Percentiles rank a stretch among this genome's conserved stretches.
These are phyloP conservation scores for Vanrija sp. DNA, from an alignment of 1,284 basidiomycete genomes.

Conservation along the genomic window DNA sequence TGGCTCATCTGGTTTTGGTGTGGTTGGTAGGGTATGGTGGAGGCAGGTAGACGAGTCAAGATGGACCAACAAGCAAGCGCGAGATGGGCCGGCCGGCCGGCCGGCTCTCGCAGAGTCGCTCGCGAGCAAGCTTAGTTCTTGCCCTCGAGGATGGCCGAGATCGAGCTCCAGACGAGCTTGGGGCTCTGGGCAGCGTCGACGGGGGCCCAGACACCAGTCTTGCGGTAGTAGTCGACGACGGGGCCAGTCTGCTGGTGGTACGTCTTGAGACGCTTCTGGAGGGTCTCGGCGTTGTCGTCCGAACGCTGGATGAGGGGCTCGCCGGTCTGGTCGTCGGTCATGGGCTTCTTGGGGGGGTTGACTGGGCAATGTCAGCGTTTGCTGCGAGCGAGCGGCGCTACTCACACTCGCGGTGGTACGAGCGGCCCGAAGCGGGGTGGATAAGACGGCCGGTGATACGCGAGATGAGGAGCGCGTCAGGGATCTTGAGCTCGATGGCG, in stretches of 20 bases:
- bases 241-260: conserved; percentile 91
- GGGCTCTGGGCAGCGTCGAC: conserved; percentile 93
- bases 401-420: conserved; percentile 94
- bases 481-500: conserved; percentile 87
- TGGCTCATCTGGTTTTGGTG: too few relatives aligned
- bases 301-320: conserved; percentile 91
- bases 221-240: conserved; percentile 95
- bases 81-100: too few relatives aligned
- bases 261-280: conserved; percentile 78
- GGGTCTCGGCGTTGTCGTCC: conserved; percentile 88
- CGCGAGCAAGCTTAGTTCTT: conserved; percentile 3
- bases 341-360: conserved; percentile 86
- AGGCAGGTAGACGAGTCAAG: too few relatives aligned
- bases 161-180: conserved; percentile 81
- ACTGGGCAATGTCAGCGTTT: conserved; percentile 50
- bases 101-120: too few relatives aligned
- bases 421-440: conserved; percentile 81
- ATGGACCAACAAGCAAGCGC: too few relatives aligned
- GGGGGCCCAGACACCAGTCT: conserved; percentile 78
- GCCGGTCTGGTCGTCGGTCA: conserved; percentile 90
- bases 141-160: conserved; percentile 48
- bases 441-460: conserved; percentile 95
- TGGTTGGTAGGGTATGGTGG: too few relatives aligned
- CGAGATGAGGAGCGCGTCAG: conserved; percentile 91
- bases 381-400: conserved; percentile 20